These are phyloP conservation scores for Melaleuca quinquenervia DNA, from an alignment of 345 rosid species.

Conservation along the genomic window DNA sequence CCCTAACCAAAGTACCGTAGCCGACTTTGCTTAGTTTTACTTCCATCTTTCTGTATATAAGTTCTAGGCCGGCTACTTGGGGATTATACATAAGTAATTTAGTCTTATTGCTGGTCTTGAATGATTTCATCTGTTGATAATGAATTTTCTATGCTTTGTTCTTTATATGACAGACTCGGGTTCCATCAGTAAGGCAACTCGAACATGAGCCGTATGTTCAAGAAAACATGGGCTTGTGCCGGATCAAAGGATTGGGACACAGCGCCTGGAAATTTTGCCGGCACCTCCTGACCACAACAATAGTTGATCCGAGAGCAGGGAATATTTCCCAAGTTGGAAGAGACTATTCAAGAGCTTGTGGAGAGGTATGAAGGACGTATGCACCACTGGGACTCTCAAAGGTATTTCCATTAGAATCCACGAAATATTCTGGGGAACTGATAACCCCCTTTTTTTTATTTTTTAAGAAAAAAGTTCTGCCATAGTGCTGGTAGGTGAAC, in stretches of 20 bases:
- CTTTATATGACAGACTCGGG: neutral
- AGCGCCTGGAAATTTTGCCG: neutral
- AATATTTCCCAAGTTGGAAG: neutral
- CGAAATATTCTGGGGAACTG: neutral
- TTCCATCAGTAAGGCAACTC: neutral
- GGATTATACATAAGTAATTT: neutral
- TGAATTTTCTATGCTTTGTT: neutral
- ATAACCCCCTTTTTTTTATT: too few relatives aligned
- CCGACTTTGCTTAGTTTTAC: neutral
- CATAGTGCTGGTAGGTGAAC: neutral
- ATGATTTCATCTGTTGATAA: neutral
- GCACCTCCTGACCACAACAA: neutral
- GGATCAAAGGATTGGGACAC: neutral
- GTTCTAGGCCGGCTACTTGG: neutral
- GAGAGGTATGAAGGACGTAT: neutral
- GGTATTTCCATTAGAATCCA: neutral
- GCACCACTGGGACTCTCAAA: neutral
- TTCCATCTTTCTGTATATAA: neutral
- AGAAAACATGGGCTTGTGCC: neutral
- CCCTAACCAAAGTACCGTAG: neutral
- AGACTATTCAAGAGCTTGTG: neutral
- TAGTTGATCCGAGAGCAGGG: neutral
- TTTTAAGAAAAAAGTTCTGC: neutral
- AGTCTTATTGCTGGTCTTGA: neutral
- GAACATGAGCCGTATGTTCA: neutral